Conservation (phyloP, 148 eudicot genomes). For the Selenicereus undatus region DNA sequence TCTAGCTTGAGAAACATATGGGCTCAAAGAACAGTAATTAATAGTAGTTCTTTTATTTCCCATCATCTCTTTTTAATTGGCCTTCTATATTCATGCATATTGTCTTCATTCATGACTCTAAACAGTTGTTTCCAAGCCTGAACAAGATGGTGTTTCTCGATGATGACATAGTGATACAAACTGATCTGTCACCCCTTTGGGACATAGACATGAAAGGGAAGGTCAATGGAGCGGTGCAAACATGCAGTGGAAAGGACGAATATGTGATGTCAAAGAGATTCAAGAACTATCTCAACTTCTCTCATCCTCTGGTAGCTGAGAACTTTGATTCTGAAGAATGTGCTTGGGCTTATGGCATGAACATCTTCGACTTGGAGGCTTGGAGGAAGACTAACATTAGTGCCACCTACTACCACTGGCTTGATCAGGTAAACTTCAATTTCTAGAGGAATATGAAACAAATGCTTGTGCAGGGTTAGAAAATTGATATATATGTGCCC, state of each 20-base stretch:
- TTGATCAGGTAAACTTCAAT: constrained; percentile 52
- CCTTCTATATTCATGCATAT: neutral
- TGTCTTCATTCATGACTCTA: constrained; percentile 11
- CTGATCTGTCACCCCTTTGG: constrained; percentile 81
- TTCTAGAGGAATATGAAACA: neutral
- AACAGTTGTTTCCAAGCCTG: constrained; percentile 84
- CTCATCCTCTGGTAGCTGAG: constrained; percentile 68
- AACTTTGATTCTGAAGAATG: constrained; percentile 74
- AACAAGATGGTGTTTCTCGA: constrained; percentile 78
- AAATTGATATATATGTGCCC: neutral
- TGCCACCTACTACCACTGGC: constrained; percentile 73
- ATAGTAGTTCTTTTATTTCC: too few relatives aligned
- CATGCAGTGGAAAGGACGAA: constrained; percentile 75
- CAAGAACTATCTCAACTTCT: constrained; percentile 75
- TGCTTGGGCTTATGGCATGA: constrained; percentile 99
- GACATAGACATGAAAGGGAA: constrained; percentile 82
- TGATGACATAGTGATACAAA: constrained; percentile 82
- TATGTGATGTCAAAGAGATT: constrained; percentile 83
- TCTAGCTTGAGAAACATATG: neutral
- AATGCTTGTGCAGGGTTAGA: neutral
- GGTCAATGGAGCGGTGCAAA: constrained; percentile 87
- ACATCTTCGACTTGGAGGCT: constrained; percentile 76
- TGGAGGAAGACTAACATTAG: constrained; percentile 84
- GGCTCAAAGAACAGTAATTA: neutral
- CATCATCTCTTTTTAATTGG: neutral